These are phyloP conservation scores for Neopestalotiopsis rosae DNA, from an alignment of 2,329 filamentous ascomycete genomes.

Conservation along the genomic window DNA sequence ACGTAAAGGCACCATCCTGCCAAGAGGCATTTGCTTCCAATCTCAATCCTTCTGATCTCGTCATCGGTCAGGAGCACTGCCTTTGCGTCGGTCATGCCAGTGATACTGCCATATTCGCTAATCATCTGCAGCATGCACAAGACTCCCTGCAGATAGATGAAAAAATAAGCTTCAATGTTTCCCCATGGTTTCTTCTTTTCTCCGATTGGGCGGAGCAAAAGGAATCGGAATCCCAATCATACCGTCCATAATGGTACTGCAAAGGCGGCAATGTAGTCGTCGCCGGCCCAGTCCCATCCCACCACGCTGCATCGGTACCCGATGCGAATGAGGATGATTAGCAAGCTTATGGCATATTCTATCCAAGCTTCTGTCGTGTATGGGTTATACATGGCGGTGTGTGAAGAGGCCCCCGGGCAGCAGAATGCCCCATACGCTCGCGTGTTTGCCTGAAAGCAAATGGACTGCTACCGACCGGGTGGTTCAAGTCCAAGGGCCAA, in stretches of 20 bases:
- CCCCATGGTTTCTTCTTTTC: neutral
- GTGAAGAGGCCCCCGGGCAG: neutral
- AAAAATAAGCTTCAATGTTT: neutral
- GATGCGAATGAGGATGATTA: constrained; percentile 2
- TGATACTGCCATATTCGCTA: constrained; percentile 2
- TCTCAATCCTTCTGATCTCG: neutral
- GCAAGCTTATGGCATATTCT: constrained; percentile 1
- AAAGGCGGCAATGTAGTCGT: constrained; percentile 9
- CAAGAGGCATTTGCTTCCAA: constrained; percentile 13
- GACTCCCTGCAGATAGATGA: neutral
- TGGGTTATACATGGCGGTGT: constrained; percentile 2
- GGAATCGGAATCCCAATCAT: neutral
- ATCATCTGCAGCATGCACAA: constrained; percentile 1
- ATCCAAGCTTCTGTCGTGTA: constrained; percentile 8
- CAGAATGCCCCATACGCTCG: neutral
- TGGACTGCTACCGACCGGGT: neutral
- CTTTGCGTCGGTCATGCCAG: constrained; percentile 8
- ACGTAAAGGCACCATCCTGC: constrained; percentile 16
- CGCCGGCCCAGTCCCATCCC: constrained; percentile 9
- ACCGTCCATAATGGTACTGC: constrained; percentile 13
- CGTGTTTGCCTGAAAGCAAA: neutral
- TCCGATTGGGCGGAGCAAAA: neutral
- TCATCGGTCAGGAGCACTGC: constrained; percentile 5
- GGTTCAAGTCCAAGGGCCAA: neutral
- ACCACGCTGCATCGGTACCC: constrained; percentile 11